Evolutionary conservation across 2,329 filamentous ascomycete species (phyloP).

Genomic region (Beauveria sp.): DNA sequence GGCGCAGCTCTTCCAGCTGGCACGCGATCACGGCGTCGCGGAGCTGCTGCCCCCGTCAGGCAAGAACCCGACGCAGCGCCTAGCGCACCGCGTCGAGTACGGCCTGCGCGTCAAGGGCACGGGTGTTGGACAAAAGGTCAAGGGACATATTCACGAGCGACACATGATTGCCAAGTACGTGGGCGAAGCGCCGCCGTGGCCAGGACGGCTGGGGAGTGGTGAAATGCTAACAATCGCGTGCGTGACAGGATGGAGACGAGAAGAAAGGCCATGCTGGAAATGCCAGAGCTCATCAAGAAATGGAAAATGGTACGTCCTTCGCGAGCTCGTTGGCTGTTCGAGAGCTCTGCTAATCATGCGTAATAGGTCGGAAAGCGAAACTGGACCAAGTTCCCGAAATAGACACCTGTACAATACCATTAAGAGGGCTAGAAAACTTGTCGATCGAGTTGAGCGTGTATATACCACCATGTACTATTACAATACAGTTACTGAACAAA

Average conservation of each 20-base stretch:
- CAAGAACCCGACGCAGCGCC: constrained; percentile 66
- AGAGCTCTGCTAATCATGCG: constrained; percentile 25
- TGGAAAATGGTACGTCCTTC: constrained; percentile 77
- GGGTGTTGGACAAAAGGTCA: constrained; percentile 84
- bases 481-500: constrained; percentile 20
- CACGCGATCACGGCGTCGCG: constrained; percentile 69
- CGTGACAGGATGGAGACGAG: constrained; percentile 67
- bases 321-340: background rate
- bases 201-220: too few species aligned
- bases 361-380: constrained; percentile 44
- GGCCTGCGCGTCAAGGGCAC: constrained; percentile 86
- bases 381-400: constrained; percentile 53
- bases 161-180: constrained; percentile 67
- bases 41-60: constrained; percentile 68
- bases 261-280: constrained; percentile 85
- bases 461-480: constrained; percentile 22
- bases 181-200: background rate
- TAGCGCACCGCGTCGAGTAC: constrained; percentile 66
- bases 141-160: constrained; percentile 91
- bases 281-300: constrained; percentile 83
- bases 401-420: constrained; percentile 18
- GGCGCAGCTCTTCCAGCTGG: constrained; percentile 84
- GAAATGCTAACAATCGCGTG: constrained; percentile 22
- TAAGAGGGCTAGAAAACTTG: background rate
- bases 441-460: constrained; percentile 9